Base-by-base conservation (phyloP, 148 eudicot genomes). In the Chenopodium album region DNA sequence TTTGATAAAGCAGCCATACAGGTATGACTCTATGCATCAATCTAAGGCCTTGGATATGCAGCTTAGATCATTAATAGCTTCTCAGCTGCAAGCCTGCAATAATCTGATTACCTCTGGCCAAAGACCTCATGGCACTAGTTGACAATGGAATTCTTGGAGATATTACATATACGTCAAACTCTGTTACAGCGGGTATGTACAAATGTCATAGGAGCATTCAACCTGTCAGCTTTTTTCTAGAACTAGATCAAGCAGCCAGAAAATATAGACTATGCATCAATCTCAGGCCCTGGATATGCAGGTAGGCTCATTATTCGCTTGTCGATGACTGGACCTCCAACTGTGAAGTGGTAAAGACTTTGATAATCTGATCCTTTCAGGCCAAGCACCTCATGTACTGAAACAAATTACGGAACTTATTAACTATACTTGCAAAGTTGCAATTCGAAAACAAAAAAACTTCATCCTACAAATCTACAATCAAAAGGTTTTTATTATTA, bases 231-330 rank as follows among this genome's bases (percentile, higher is more conserved):
- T 2, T 6, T n/a, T 20, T 4, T 14, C 6, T 68, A 72, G 19
- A n/a, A 12, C 54, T 44, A 44, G n/a, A 46, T 62, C 19, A 46
- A 44, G 6, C 56, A 12, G 50, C 48, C 26, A 19, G 12, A 37
- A 2, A 10, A 13, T 8, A 41, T 52, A 48, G 3, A 73, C 87
- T 81, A 93, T 59, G 88, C 88, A 85, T 89, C 94, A 73, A 69
- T 37, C 60, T 79, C 85, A 72, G 97, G 97, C n/a, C 97, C 98
- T 10, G 98, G 98, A 89, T 93, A 95, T 44, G 98, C 97, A 75
- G 94, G 98, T 68, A 93, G 83, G 88, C 97, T 95, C 98, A 92
- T 93, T 78, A 95, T 93, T 78, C 98, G 89, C 70, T 87, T 93
- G 87, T 95, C 98, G 10, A 88, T 52, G 69, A 95, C 98, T 26